Evolutionary conservation across 2,329 filamentous ascomycete species (phyloP).

Genomic region (Xylariaceae sp.): DNA sequence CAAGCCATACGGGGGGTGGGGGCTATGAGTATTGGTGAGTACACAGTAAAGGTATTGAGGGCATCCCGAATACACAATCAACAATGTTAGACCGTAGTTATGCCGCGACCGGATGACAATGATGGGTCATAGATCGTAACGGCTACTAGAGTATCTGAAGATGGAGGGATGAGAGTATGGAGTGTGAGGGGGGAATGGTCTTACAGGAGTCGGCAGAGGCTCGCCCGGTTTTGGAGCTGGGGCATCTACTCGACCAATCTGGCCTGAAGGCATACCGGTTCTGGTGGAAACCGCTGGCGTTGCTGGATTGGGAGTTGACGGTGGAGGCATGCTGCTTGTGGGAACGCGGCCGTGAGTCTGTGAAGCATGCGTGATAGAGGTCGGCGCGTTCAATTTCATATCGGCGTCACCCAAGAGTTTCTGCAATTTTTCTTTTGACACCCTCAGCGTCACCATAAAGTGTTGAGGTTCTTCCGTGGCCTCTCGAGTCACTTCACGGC

Average conservation of each 20-base stretch:
- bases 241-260: slow-evolving; percentile 64
- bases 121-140: slow-evolving; percentile 30
- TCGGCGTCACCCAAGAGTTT: slow-evolving; percentile 55
- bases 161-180: slow-evolving; percentile 23
- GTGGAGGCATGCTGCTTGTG: slow-evolving; percentile 34
- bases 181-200: slow-evolving; percentile 31
- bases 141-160: slow-evolving; percentile 31
- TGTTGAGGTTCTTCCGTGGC: slow-evolving; percentile 71
- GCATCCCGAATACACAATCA: slow-evolving; percentile 8
- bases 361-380: slow-evolving; percentile 39
- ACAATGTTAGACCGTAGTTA: slow-evolving; percentile 8
- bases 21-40: slow-evolving; percentile 51
- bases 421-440: slow-evolving; percentile 66
- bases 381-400: slow-evolving; percentile 38
- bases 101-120: slow-evolving; percentile 16
- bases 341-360: slow-evolving; percentile 44
- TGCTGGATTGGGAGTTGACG: slow-evolving; percentile 31
- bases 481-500: slow-evolving; percentile 62
- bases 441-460: slow-evolving; percentile 68
- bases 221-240: slow-evolving; percentile 55
- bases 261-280: slow-evolving; percentile 41
- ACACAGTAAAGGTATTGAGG: slow-evolving; percentile 14
- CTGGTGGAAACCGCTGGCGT: slow-evolving; percentile 21
- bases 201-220: slow-evolving; percentile 56
- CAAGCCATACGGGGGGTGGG: slow-evolving; percentile 81